These are phyloP conservation scores for Diutina neorugosa DNA, from an alignment of 1,139 yeast species.

Conservation along the genomic window DNA sequence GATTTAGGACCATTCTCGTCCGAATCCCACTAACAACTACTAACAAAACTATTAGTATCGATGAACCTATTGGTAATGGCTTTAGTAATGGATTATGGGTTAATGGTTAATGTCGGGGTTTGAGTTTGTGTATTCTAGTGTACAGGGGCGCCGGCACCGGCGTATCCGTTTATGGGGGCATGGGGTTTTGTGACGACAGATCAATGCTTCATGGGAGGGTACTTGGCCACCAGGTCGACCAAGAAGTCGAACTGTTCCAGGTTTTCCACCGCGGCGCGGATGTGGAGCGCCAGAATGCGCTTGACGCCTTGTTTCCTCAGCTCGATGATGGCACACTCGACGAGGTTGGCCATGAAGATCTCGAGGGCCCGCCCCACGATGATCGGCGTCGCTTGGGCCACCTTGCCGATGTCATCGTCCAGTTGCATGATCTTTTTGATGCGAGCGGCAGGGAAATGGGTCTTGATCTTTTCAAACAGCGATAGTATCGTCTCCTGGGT, in stretches of 20 bases:
- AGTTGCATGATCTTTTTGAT: constrained; percentile 95
- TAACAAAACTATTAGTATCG: no score
- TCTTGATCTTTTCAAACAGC: constrained; percentile 49
- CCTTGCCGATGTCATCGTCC: constrained; percentile 97
- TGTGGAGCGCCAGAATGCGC: constrained; percentile 73
- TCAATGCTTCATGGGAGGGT: constrained; percentile 28
- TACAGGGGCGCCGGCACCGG: no score
- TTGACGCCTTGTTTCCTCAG: constrained; percentile 70
- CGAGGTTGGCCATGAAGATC: constrained; percentile 79
- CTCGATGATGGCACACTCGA: constrained; percentile 70
- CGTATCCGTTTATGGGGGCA: no score
- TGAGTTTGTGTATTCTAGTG: no score
- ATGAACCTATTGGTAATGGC: no score
- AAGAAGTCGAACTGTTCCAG: constrained; percentile 90
- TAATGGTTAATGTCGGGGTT: no score
- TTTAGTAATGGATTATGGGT: no score
- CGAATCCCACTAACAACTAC: no score
- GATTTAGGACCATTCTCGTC: no score
- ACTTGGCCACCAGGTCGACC: constrained; percentile 60
- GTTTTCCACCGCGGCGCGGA: constrained; percentile 70
- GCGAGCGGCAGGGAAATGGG: constrained; percentile 95
- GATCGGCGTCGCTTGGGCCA: constrained; percentile 96
- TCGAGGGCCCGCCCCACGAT: constrained; percentile 93
- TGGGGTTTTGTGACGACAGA: background rate
- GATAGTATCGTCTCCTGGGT: constrained; percentile 8